Percentiles rank a stretch among this genome's conserved stretches.
Conservation (phyloP, 2,329 filamentous ascomycete species). For the Talaromyces sp. region DNA sequence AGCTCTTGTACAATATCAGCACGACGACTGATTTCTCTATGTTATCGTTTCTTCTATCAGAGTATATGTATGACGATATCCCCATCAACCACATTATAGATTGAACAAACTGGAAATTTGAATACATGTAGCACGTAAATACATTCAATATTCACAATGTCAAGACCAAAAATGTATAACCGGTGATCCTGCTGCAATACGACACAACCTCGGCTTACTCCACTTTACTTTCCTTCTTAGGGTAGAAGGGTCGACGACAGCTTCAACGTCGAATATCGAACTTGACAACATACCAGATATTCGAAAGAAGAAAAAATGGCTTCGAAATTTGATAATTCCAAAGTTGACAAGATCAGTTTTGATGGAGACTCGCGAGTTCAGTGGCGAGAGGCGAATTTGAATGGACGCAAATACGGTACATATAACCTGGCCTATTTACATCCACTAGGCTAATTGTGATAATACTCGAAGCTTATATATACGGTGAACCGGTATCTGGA, state of each 20-base stretch:
- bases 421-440: neutral
- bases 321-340: neutral
- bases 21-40: neutral
- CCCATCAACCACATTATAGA: neutral
- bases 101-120: too few species aligned
- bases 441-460: neutral
- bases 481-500: constrained; percentile 45
- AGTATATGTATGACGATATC: neutral
- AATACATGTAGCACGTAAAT: neutral
- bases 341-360: constrained; percentile 58
- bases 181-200: neutral
- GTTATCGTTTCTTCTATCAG: neutral
- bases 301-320: constrained; percentile 1
- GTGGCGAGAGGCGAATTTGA: constrained; percentile 60
- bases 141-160: neutral
- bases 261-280: neutral
- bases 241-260: neutral
- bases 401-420: constrained; percentile 65
- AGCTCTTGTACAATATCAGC: neutral
- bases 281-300: neutral
- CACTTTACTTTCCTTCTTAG: neutral
- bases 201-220: constrained; percentile 6
- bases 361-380: constrained; percentile 64
- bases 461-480: constrained; percentile 47
- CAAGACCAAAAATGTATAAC: neutral